Percentiles rank a stretch among this genome's conserved stretches.
phyloP scores from a whole-genome alignment of 2,329 filamentous ascomycete genomes.

The Tolypocladium tropicale region DNA sequence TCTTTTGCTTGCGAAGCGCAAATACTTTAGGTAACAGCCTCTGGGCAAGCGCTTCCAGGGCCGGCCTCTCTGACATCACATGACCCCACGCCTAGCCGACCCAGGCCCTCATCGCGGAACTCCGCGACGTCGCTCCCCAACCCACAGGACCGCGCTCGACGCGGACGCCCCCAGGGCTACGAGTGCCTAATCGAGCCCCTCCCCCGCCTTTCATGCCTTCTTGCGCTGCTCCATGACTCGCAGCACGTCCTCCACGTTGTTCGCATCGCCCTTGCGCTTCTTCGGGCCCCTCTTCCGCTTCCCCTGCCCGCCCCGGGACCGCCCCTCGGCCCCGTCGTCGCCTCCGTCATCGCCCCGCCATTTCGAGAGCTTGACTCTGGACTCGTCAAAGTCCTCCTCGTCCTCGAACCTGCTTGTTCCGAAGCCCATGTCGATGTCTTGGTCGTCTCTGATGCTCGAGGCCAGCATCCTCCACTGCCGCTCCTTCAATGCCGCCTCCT shows the following conservation, averaged over 20 bases:
- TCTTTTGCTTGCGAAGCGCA: too few species aligned
- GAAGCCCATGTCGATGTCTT: slow-evolving; percentile 92
- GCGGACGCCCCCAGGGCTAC: too few species aligned
- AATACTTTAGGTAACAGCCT: not conserved
- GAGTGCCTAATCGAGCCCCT: not conserved
- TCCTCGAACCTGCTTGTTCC: slow-evolving; percentile 81
- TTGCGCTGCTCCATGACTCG: slow-evolving; percentile 59
- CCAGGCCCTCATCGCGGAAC: not conserved
- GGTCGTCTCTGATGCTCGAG: slow-evolving; percentile 66
- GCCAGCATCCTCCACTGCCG: slow-evolving; percentile 66
- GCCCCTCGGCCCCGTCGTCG: slow-evolving; percentile 36
- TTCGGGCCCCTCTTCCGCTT: slow-evolving; percentile 62
- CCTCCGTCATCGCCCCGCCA: slow-evolving; percentile 51
- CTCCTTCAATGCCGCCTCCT: slow-evolving; percentile 49
- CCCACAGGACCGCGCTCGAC: not conserved
- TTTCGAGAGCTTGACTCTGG: slow-evolving; percentile 55
- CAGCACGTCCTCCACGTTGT: slow-evolving; percentile 73
- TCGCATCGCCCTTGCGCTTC: slow-evolving; percentile 68
- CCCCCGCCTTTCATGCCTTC: slow-evolving; percentile 12
- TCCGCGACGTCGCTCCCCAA: not conserved
- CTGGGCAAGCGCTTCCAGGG: not conserved
- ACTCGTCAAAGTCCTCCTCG: slow-evolving; percentile 69
- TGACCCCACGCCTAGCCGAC: not conserved
- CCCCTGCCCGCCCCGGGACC: slow-evolving; percentile 31
- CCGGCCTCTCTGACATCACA: not conserved